phyloP scores from a whole-genome alignment of 805 yeast genomes.

The Saturnispora diversa region DNA sequence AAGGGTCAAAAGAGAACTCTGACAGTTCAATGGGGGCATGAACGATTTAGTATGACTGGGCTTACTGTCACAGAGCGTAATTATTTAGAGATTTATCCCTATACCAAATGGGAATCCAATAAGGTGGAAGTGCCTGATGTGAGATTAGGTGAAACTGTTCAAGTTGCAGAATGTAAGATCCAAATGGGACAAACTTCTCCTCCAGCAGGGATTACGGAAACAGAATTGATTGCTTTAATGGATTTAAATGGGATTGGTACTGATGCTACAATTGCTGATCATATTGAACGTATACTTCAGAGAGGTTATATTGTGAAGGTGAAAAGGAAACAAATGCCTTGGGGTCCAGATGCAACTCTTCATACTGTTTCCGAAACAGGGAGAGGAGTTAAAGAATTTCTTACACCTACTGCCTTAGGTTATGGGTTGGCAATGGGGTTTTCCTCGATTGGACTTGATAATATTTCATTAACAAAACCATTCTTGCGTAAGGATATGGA shows the following conservation, averaged over 20 bases:
- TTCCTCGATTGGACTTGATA: constrained; percentile 66
- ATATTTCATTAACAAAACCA: constrained; percentile 76
- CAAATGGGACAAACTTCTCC: constrained; percentile 72
- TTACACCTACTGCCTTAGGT: constrained; percentile 79
- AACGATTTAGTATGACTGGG: constrained; percentile 66
- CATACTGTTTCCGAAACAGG: constrained; percentile 27
- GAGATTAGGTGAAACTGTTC: constrained; percentile 45
- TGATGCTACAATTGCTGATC: constrained; percentile 98
- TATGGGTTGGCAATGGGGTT: constrained; percentile 84
- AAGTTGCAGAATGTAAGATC: constrained; percentile 49
- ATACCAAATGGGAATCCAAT: constrained; percentile 68
- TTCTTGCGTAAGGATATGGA: constrained; percentile 75
- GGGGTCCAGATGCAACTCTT: constrained; percentile 1
- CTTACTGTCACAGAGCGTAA: constrained; percentile 64
- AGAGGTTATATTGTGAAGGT: constrained; percentile 57
- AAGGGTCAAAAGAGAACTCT: constrained; percentile 62
- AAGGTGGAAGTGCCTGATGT: constrained; percentile 56
- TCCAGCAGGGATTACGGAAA: constrained; percentile 80
- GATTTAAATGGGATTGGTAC: constrained; percentile 97
- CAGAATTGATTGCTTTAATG: constrained; percentile 88
- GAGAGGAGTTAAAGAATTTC: constrained; percentile 32
- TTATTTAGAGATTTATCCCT: constrained; percentile 72
- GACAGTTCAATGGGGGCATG: constrained; percentile 69
- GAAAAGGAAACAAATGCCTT: constrained; percentile 14
- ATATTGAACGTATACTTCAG: constrained; percentile 67